These are phyloP conservation scores for Penicillium thymicola DNA, from an alignment of 2,329 filamentous ascomycete genomes.

Conservation along the genomic window DNA sequence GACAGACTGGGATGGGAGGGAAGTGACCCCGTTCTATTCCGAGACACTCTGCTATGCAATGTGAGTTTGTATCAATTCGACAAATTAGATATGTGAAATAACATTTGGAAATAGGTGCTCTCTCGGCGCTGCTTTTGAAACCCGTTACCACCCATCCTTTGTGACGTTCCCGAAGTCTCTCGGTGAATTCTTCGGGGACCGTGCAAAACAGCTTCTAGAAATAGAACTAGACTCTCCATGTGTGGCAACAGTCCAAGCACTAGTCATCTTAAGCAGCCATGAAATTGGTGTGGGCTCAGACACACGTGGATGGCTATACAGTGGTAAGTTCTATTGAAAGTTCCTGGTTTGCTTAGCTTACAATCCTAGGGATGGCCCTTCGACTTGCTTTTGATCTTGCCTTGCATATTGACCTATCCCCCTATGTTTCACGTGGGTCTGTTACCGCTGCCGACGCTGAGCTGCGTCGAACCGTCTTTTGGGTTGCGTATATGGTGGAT, in stretches of 20 bases:
- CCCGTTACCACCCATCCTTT: constrained; percentile 31
- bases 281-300: constrained; percentile 40
- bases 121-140: constrained; percentile 36
- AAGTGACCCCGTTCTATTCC: constrained; percentile 24
- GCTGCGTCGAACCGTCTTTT: constrained; percentile 37
- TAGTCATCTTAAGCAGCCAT: constrained; percentile 41
- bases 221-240: constrained; percentile 44
- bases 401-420: constrained; percentile 27
- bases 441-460: constrained; percentile 18
- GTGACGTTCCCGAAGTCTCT: constrained; percentile 35
- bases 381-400: constrained; percentile 37
- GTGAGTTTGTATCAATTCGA: constrained; percentile 8
- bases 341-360: background rate
- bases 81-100: background rate
- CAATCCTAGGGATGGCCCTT: constrained; percentile 33
- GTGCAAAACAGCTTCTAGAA: constrained; percentile 42
- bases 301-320: constrained; percentile 43
- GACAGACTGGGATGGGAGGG: constrained; percentile 13
- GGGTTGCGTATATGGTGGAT: constrained; percentile 37
- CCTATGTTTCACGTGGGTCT: constrained; percentile 12
- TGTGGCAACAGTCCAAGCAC: constrained; percentile 44
- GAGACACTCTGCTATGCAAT: constrained; percentile 27
- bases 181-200: constrained; percentile 37
- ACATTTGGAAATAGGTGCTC: constrained; percentile 23
- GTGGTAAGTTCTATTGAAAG: constrained; percentile 27